Base-by-base conservation (phyloP, 2,329 filamentous ascomycete genomes). In the Lecanicillium sp. region DNA sequence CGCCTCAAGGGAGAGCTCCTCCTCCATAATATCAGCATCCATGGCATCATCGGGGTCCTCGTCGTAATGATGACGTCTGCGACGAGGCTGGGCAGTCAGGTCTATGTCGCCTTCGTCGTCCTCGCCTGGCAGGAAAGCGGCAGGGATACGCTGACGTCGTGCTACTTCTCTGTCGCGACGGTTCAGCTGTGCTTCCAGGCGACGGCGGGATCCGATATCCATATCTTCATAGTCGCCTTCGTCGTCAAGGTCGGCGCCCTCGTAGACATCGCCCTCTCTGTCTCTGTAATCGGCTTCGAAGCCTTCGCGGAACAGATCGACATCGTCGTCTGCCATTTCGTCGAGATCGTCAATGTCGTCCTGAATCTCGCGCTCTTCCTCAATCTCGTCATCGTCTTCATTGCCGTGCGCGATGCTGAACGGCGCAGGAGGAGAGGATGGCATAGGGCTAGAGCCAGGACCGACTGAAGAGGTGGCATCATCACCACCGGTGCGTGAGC, bases 31-130 rank as follows among this genome's bases (percentile, higher is more conserved):
- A 54, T 95, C 87, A 34, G 83, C 85, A 42, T 82, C 85, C 79
- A 95, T 88, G 45, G 89, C 83, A 48, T 95, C 89, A 48, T 95
- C 89, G 11, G 83, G 80, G 29, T 95, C 88, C 62, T 98, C 94
- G 48, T 98, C 92, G 55, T 96, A 98, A 50, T 84, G 78, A 61
- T 92, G 85, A 49, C 92, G 80, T 37, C 86, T 80, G 48, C 90
- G 80, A 39, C 89, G 80, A 16, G 85, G 87, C 59, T 94, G 88
- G 18, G 82, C 79, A 16, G 87, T 87, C 16, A 96, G 71, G 55
- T 96, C 89, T 45, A 89, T 71, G 41, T 92, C 78, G 35, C 78
- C 83, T 48, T 92, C 88, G 4, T 92, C 87, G 44, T 90, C 87
- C 22, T 95, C 90, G 22, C 84, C 83, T 6, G 78, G 78, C 29